Base-by-base conservation (phyloP, 2,329 filamentous ascomycete species). In the Penicillium sp. region DNA sequence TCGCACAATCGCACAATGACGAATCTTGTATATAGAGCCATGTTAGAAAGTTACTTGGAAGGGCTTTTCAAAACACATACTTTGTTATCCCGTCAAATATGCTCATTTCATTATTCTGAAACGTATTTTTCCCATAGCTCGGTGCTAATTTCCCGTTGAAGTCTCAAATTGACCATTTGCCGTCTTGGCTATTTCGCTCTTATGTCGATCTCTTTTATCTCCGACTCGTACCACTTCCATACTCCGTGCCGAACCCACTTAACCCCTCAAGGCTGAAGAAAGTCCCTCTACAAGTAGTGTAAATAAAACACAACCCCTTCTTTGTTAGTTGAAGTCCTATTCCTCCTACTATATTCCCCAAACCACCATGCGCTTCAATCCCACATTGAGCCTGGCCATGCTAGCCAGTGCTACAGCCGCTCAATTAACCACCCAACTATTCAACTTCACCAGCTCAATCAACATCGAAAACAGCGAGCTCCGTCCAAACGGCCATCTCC, bases 391-490 rank as follows among this genome's bases (percentile, higher is more conserved):
- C 21, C 41, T 42, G 21, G 21, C 41, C 13, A 25, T 42, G 12
- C 29, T 31, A 31, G 29, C 10, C 29, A 12, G 29, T 10, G 29
- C 29, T 10, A 12, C 29, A 31, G 12, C 29, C 9, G 41, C 41
- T 25, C 21, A 42, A 17, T 25, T 25, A 23, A 55, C 43, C 12
- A 59, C 35, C 27, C 55, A 59, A 47, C 38, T 64, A 33, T 64
- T 56, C 50, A 59, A 59, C 38, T 64, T 64, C 47, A 58, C 58
- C 13, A 56, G 19, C 33, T 27, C 33, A 10, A 25, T 59, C 29
- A 49, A 45, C 29, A 61, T 31, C 29, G 29, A 31, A 12, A 31
- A 31, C 29, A 31, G 9, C 29, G 29, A 31, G 29, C 29, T 31
- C 29, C 29, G 29, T 9, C 29, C 29, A 31, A 31, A 31, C 29